A percentile compares a stretch with the other conserved stretches of the same genome.
These are phyloP conservation scores for Populus tomentosa DNA, from an alignment of 441 rosid genomes.

Conservation along the genomic window DNA sequence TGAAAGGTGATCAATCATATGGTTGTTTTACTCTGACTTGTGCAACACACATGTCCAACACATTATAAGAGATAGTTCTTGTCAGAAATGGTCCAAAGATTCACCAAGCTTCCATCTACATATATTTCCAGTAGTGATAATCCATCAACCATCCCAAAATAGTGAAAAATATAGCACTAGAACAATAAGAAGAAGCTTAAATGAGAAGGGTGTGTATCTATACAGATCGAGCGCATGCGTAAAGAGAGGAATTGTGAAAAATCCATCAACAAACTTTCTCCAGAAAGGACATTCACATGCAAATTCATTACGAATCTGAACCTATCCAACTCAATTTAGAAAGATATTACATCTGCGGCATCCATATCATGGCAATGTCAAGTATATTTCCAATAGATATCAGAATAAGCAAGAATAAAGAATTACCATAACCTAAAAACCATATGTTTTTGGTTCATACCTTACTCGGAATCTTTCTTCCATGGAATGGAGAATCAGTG, in stretches of 20 bases:
- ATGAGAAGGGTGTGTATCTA: too few relatives aligned
- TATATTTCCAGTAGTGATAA: background rate
- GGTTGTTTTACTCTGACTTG: too few relatives aligned
- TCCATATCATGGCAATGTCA: background rate
- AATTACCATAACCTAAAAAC: constrained; percentile 1
- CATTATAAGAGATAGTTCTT: background rate
- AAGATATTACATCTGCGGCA: background rate
- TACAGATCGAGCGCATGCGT: background rate
- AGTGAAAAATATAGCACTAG: background rate
- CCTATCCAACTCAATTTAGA: background rate
- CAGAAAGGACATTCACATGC: background rate
- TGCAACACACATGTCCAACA: background rate
- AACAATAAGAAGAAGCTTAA: too few relatives aligned
- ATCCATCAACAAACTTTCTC: background rate
- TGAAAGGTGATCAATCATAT: background rate
- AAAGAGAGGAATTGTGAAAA: background rate
- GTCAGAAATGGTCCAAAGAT: background rate
- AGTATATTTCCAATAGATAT: background rate
- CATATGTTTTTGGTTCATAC: constrained; percentile 27
- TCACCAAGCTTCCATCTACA: background rate
- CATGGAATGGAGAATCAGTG: constrained; percentile 54
- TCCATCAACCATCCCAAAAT: background rate
- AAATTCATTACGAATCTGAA: background rate
- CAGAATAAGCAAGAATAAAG: background rate
- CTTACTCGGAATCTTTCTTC: constrained; percentile 79